Conservation (phyloP, 768 basidiomycete genomes). For the Symmetrospora coprosmae region DNA sequence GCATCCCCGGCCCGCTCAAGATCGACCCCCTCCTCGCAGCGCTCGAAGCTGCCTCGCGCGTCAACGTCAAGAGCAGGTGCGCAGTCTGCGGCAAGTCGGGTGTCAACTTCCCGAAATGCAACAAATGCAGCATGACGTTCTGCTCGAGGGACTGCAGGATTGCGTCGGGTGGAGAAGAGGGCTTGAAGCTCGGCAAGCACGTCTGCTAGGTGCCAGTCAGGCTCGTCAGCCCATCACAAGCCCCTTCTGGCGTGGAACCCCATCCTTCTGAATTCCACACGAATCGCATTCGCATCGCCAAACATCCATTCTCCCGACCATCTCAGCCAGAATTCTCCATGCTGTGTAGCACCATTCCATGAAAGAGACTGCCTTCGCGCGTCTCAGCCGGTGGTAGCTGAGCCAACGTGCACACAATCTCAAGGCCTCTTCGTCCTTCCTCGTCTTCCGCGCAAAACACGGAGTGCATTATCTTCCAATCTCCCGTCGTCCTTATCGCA, state of each 20-base stretch:
- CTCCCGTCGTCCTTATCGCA: too few species aligned
- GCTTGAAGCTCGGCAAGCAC: neutral
- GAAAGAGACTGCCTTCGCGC: too few species aligned
- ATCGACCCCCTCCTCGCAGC: conserved; percentile 31
- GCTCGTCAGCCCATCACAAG: neutral
- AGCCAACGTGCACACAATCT: too few species aligned
- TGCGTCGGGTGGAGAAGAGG: neutral
- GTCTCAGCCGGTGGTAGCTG: too few species aligned
- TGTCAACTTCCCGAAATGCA: conserved; percentile 27
- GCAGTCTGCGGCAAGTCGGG: conserved; percentile 26
- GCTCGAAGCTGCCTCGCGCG: conserved; percentile 23
- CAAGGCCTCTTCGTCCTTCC: too few species aligned
- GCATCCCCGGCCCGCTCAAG: conserved; percentile 7
- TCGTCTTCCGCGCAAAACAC: too few species aligned
- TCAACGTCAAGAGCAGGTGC: conserved; percentile 28
- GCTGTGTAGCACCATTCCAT: too few species aligned
- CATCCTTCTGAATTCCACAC: neutral
- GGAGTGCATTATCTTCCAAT: too few species aligned
- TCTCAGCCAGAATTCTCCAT: too few species aligned
- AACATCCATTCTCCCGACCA: too few species aligned
- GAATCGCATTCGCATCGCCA: neutral
- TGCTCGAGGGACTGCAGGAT: conserved; percentile 26
- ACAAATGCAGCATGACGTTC: conserved; percentile 19
- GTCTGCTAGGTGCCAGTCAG: neutral
- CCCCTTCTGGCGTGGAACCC: neutral